A percentile compares a stretch with the other conserved stretches of the same genome.
Conservation (phyloP, 768 basidiomycete genomes). For the Phanerochaete sordida region DNA sequence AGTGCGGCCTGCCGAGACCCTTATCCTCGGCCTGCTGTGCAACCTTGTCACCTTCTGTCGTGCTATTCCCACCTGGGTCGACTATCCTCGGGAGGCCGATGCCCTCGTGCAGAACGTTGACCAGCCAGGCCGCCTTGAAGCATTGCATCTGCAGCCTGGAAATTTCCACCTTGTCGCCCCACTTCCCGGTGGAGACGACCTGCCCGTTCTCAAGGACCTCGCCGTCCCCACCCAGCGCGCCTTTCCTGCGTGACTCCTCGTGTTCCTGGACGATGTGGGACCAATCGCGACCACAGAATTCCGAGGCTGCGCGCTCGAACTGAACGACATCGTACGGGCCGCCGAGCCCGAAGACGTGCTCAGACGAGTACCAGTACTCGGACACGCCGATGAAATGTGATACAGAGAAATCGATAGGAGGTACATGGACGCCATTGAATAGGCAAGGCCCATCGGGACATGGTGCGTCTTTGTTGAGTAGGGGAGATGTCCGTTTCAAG, state of each 20-base stretch:
- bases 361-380: slow-evolving; percentile 99
- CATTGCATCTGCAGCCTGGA: slow-evolving; percentile 94
- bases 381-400: slow-evolving; percentile 96
- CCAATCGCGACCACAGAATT: slow-evolving; percentile 86
- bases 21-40: slow-evolving; percentile 76
- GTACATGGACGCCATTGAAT: slow-evolving; percentile 93
- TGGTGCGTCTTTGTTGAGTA: slow-evolving; percentile 81
- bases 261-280: slow-evolving; percentile 67
- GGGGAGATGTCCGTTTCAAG: slow-evolving; percentile 61
- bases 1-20: slow-evolving; percentile 77
- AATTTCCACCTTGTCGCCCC: slow-evolving; percentile 75
- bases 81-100: slow-evolving; percentile 91
- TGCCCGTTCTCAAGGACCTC: slow-evolving; percentile 59
- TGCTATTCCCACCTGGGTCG: slow-evolving; percentile 77
- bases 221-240: slow-evolving; percentile 52
- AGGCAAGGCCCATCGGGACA: slow-evolving; percentile 86
- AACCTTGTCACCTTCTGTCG: slow-evolving; percentile 67
- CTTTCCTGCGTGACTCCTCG: slow-evolving; percentile 40
- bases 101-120: slow-evolving; percentile 94
- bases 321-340: slow-evolving; percentile 95
- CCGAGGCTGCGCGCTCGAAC: slow-evolving; percentile 88
- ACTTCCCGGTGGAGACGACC: slow-evolving; percentile 60
- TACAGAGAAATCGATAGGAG: slow-evolving; percentile 89
- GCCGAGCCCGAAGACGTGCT: slow-evolving; percentile 92
- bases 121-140: slow-evolving; percentile 99